Conservation (phyloP, 441 rosid species). For the Capsella rubella region DNA sequence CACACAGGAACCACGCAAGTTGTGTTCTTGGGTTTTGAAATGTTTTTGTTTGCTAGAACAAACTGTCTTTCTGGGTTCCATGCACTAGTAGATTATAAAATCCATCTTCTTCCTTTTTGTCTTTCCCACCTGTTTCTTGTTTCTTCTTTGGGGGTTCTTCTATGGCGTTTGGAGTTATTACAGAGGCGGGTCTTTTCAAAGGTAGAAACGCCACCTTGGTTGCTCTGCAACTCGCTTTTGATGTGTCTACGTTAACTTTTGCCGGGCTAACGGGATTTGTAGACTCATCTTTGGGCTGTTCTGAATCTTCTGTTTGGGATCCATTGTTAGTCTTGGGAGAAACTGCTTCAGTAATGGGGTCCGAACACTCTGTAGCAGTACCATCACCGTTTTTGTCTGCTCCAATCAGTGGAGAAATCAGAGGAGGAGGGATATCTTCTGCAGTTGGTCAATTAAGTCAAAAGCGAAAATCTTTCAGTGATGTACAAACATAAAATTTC, state of each 20-base stretch:
- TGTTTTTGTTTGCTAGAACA: constrained; percentile 42
- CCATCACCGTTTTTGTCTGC: constrained; percentile 28
- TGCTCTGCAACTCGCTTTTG: constrained; percentile 29
- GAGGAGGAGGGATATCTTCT: constrained; percentile 49
- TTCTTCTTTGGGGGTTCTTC: constrained; percentile 45
- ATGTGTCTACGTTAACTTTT: constrained; percentile 28
- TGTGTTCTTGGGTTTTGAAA: constrained; percentile 16
- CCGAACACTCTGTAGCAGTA: constrained; percentile 38
- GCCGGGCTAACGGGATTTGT: constrained; percentile 13
- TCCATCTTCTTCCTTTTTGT: constrained; percentile 39
- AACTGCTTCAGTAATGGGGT: constrained; percentile 21
- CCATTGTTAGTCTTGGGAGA: constrained; percentile 19
- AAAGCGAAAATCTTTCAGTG: neutral
- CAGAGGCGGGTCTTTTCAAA: constrained; percentile 54
- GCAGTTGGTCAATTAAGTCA: constrained; percentile 8
- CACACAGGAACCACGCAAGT: neutral
- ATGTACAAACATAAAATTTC: neutral
- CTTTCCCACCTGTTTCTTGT: constrained; percentile 32
- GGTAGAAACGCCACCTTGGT: constrained; percentile 72
- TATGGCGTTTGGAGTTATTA: constrained; percentile 29
- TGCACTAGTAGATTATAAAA: constrained; percentile 46
- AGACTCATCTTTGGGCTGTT: constrained; percentile 34
- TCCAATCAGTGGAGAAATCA: constrained; percentile 30
- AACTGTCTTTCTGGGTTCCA: constrained; percentile 42
- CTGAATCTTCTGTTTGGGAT: constrained; percentile 36